Evolutionary conservation across 805 yeast genomes (phyloP).

Genomic region (Suhomyces sp.): DNA sequence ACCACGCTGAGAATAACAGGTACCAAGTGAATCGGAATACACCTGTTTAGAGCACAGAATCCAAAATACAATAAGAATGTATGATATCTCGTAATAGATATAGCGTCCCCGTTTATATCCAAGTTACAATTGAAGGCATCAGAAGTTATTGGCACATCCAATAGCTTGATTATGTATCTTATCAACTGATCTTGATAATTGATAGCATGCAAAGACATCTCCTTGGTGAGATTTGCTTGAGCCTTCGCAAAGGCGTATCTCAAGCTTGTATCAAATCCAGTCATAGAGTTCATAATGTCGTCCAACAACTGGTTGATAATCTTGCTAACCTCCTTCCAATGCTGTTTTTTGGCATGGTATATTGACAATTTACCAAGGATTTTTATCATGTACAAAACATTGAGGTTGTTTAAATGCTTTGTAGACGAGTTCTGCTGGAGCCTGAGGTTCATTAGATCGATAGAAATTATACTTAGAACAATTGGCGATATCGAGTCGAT

Average conservation of each 20-base stretch:
- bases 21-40: slow-evolving; percentile 21
- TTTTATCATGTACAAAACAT: slow-evolving; percentile 30
- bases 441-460: slow-evolving; percentile 15
- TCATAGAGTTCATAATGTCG: slow-evolving; percentile 31
- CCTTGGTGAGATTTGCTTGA: slow-evolving; percentile 46
- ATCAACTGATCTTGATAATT: slow-evolving; percentile 46
- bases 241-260: slow-evolving; percentile 69
- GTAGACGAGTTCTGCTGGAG: slow-evolving; percentile 7
- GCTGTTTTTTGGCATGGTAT: slow-evolving; percentile 14
- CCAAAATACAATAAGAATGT: slow-evolving; percentile 60
- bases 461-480: slow-evolving; percentile 15
- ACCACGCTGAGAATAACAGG: slow-evolving; percentile 37
- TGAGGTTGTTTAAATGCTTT: slow-evolving; percentile 10
- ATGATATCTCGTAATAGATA: slow-evolving; percentile 49
- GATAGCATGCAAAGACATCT: slow-evolving; percentile 30
- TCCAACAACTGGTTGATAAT: slow-evolving; percentile 48
- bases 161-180: slow-evolving; percentile 26
- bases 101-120: slow-evolving; percentile 24
- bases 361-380: slow-evolving; percentile 37
- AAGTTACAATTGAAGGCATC: slow-evolving; percentile 8
- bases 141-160: slow-evolving; percentile 22
- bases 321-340: slow-evolving; percentile 43
- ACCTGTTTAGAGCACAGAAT: slow-evolving; percentile 27
- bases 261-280: slow-evolving; percentile 49
- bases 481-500: slow-evolving; percentile 8